Conservation (phyloP, 1,139 yeast species). For the Candida glucosophila region DNA sequence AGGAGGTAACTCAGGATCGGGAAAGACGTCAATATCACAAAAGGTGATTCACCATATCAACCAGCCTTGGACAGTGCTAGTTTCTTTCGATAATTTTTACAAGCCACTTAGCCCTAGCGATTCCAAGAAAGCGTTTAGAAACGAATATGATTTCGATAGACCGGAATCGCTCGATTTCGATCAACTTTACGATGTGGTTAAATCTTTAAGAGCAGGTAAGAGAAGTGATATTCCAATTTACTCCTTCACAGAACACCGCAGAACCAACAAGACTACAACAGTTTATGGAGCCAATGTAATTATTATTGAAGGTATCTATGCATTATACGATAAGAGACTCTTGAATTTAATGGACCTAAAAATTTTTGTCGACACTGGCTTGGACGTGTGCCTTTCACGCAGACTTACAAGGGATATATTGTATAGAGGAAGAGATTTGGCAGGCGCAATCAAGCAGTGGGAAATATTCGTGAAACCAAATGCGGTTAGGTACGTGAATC, state of each 20-base stretch:
- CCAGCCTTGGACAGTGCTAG: conserved; percentile 93
- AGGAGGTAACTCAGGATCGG: conserved; percentile 93
- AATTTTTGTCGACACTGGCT: conserved; percentile 86
- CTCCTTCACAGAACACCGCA: conserved; percentile 66
- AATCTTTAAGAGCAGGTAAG: conserved; percentile 49
- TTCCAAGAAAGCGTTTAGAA: conserved; percentile 51
- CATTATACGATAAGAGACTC: conserved; percentile 64
- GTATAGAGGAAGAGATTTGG: conserved; percentile 75
- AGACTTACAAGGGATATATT: conserved; percentile 80
- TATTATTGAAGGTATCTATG: conserved; percentile 85
- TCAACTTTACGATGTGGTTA: conserved; percentile 53
- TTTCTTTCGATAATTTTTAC: conserved; percentile 88
- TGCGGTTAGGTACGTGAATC: conserved; percentile 66
- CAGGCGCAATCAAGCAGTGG: conserved; percentile 85
- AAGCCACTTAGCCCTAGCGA: conserved; percentile 59
- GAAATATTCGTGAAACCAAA: conserved; percentile 85
- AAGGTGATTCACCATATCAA: conserved; percentile 70
- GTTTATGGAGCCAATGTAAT: conserved; percentile 95
- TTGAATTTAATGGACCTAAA: conserved; percentile 75
- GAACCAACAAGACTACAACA: conserved; percentile 61
- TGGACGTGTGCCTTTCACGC: conserved; percentile 86
- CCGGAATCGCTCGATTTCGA: conserved; percentile 82
- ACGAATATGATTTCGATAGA: conserved; percentile 75
- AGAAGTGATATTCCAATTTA: conserved; percentile 74
- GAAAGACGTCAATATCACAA: conserved; percentile 88